These are phyloP conservation scores for Porodaedalea pini DNA, from an alignment of 1,284 basidiomycete species.

Conservation along the genomic window DNA sequence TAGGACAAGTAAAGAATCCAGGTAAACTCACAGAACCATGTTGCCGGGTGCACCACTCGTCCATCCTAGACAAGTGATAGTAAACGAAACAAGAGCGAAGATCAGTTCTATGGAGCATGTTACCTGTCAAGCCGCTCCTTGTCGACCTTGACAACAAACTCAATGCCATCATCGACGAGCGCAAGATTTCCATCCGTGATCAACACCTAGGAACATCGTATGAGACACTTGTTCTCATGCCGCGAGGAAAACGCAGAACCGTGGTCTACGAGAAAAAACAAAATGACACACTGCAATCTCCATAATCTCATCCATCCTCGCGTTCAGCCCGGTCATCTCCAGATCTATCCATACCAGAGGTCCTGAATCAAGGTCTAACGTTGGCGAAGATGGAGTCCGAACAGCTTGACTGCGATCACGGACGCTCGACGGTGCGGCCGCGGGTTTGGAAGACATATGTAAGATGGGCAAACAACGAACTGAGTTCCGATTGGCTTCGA, in stretches of 20 bases:
- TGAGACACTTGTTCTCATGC: neutral
- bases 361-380: conserved; percentile 45
- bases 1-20: neutral
- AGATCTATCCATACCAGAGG: conserved; percentile 88
- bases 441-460: neutral
- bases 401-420: neutral
- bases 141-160: conserved; percentile 67
- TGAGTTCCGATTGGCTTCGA: neutral
- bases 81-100: conserved; percentile 3
- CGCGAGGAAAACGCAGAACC: neutral
- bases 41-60: conserved; percentile 71
- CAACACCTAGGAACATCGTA: conserved; percentile 51
- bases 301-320: conserved; percentile 64
- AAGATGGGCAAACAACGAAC: neutral
- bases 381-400: neutral
- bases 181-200: conserved; percentile 80
- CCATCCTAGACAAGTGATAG: conserved; percentile 50
- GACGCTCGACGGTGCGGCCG: neutral
- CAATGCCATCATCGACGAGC: conserved; percentile 68
- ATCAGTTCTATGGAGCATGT: conserved; percentile 25
- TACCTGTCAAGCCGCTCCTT: conserved; percentile 62
- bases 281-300: conserved; percentile 60
- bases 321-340: conserved; percentile 78
- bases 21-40: conserved; percentile 56
- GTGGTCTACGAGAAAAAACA: neutral